These are phyloP conservation scores for Chionographis japonica DNA, from an alignment of 106 monocot genomes.

Conservation along the genomic window DNA sequence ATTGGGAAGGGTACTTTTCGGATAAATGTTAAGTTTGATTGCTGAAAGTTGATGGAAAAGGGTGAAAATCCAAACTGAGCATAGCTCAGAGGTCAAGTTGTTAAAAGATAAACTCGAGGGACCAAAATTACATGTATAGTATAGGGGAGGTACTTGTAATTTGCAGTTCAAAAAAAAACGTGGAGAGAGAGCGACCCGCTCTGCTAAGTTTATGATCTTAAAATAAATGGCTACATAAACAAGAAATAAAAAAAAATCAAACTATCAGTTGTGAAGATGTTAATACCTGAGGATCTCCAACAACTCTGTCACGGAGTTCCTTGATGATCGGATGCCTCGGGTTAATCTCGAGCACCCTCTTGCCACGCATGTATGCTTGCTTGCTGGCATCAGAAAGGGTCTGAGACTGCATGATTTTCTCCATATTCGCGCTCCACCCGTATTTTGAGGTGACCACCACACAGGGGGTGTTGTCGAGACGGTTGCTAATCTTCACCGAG, in stretches of 20 bases:
- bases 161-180: too few species aligned
- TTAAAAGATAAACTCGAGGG: too few species aligned
- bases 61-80: too few species aligned
- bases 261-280: neutral
- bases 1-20: too few species aligned
- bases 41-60: too few species aligned
- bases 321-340: constrained; percentile 98
- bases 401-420: constrained; percentile 97
- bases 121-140: too few species aligned
- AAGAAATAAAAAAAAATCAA: neutral
- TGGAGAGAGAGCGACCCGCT: neutral
- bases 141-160: too few species aligned
- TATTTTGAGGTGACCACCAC: constrained; percentile 95
- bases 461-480: constrained; percentile 77
- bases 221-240: neutral
- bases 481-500: constrained; percentile 90
- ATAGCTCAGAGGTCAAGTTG: too few species aligned
- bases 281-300: constrained; percentile 65
- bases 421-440: constrained; percentile 98
- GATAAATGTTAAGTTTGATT: neutral
- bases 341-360: constrained; percentile 93
- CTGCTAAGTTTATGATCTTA: too few species aligned
- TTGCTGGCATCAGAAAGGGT: constrained; percentile 77
- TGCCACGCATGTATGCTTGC: constrained; percentile 89
- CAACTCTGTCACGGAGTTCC: constrained; percentile 82